These are phyloP conservation scores for Fragaria ananassa DNA, from an alignment of 306 rosid species.

Conservation along the genomic window DNA sequence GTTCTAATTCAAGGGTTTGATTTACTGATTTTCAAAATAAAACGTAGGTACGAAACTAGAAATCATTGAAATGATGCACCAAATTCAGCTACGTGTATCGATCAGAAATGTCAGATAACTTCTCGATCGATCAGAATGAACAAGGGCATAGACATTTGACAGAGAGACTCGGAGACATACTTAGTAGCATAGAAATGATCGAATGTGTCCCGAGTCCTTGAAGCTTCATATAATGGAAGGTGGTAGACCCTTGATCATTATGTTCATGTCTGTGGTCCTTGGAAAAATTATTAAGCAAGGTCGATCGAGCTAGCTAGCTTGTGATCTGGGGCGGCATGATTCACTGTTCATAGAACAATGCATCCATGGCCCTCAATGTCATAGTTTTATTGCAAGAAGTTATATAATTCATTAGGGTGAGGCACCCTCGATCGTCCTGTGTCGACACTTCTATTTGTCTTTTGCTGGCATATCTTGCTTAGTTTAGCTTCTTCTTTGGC, in stretches of 20 bases:
- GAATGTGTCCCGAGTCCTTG: not conserved
- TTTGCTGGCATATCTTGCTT: not conserved
- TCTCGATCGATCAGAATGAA: not conserved
- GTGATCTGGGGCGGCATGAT: not conserved
- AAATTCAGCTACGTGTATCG: not conserved
- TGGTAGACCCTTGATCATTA: constrained; percentile 4
- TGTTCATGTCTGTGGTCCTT: constrained; percentile 16
- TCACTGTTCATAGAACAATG: not conserved
- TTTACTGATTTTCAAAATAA: not conserved
- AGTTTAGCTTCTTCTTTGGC: constrained; percentile 4
- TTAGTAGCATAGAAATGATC: not conserved
- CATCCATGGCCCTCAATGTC: not conserved
- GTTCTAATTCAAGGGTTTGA: not conserved
- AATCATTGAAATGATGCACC: not conserved
- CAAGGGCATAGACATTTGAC: not conserved
- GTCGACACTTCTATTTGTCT: constrained; percentile 26
- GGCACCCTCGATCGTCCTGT: not conserved
- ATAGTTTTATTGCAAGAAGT: constrained; percentile 21
- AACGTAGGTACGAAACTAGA: not conserved
- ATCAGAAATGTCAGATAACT: not conserved
- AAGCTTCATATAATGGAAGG: not conserved
- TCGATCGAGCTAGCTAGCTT: not conserved
- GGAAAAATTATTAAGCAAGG: not conserved
- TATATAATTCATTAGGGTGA: not conserved
- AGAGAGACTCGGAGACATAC: not conserved